A percentile compares a stretch with the other conserved stretches of the same genome.
phyloP scores from a whole-genome alignment of 495 filamentous ascomycete genomes.

The Saxophila tyrrhenica region DNA sequence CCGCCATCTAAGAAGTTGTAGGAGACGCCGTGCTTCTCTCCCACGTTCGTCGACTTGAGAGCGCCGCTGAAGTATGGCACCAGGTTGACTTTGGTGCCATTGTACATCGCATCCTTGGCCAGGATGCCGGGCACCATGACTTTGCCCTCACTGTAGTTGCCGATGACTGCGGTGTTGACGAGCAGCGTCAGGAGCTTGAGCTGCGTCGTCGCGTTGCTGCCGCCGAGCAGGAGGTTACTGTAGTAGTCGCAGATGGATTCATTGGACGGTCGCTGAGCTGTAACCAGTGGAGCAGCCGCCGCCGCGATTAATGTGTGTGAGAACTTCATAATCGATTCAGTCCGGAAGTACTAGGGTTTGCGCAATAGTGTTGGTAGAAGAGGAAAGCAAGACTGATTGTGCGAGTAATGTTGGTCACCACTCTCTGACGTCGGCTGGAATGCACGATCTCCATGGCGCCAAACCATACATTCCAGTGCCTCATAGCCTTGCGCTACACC shows the following conservation, averaged over 20 bases:
- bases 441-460: neutral
- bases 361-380: no score
- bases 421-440: neutral
- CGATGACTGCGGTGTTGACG: constrained; percentile 46
- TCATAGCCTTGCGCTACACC: neutral
- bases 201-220: constrained; percentile 45
- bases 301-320: no score
- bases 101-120: constrained; percentile 27
- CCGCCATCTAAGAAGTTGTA: constrained; percentile 46
- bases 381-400: neutral
- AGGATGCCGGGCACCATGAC: constrained; percentile 43
- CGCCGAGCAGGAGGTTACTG: constrained; percentile 39
- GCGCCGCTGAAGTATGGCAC: constrained; percentile 42
- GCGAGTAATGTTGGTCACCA: neutral
- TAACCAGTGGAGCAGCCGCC: no score
- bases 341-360: no score
- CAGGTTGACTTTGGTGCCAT: constrained; percentile 40
- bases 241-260: constrained; percentile 46
- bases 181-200: constrained; percentile 39
- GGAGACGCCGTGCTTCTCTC: constrained; percentile 5
- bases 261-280: constrained; percentile 17
- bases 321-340: no score
- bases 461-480: neutral
- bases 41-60: constrained; percentile 36
- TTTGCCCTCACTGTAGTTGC: constrained; percentile 42